Evolutionary conservation across 129 eudicot genomes (phyloP), one percentile per base, ranked within the genome.

Genomic region (Logfia minima): DNA sequence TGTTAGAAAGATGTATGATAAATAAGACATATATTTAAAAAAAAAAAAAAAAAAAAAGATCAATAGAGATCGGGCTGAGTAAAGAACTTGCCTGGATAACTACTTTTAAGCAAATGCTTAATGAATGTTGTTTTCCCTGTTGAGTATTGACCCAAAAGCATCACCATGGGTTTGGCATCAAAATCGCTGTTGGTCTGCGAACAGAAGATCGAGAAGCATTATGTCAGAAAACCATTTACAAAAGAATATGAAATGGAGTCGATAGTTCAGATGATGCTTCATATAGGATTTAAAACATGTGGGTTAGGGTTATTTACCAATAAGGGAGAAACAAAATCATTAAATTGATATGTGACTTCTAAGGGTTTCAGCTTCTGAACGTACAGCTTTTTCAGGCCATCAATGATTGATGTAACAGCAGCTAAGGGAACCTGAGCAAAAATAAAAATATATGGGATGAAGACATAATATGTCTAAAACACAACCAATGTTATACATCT

Each of bases 161-260:
- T 94, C 75, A 94, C 99, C 99, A 94, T 94, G 18, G 99, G 99
- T 77, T 94, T 94, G 3, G 99, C 99, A 70, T 94, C 99, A 87
- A 94, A 94, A 81, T 94, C 99, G 74, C 97, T 94, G 69, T 82
- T 94, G 29, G 97, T 81, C 99, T 94, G 10, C 81, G 82, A 80
- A 82, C 71, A 82, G 41, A 37, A 78, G 73, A 84, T 39, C 66
- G 67, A 35, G 39, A 65, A 18, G 29, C 52, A 77, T 11, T 7
- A 48, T 13, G 26, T 72, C 53, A 76, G 66, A 67, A 31, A 43
- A 71, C 32, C 10, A 67, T 35, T 1, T n/a, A 53, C 11, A 28
- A 66, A 35, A 7, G 9, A 35, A 53, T 70, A 61, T 24, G 14
- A 37, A 21, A 39, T 26, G 5, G 66, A 48, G 45, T 11, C 24